Percentiles rank a stretch among this genome's conserved stretches.
Conservation (phyloP, 768 basidiomycete genomes). For the Psilocybe cyanescens region DNA sequence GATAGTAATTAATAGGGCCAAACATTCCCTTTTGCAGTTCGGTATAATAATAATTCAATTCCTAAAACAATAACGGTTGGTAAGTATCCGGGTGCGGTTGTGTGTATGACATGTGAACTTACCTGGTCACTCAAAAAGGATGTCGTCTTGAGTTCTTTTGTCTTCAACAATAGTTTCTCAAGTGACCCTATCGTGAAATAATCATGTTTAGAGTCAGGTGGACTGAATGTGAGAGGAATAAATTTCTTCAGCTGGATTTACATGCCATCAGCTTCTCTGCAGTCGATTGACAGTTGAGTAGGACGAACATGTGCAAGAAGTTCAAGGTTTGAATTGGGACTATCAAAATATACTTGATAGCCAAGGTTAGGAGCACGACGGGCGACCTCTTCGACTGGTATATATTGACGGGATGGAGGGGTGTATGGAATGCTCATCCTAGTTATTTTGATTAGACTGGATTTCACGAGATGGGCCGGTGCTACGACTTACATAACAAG, state of each 20-base stretch:
- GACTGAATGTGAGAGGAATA: conserved; percentile 30
- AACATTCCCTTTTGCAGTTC: conserved; percentile 57
- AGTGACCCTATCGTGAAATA: conserved; percentile 29
- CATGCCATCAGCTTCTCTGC: background rate
- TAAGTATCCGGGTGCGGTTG: conserved; percentile 1
- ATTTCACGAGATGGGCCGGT: background rate
- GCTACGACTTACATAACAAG: conserved; percentile 54
- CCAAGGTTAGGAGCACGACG: conserved; percentile 57
- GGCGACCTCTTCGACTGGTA: conserved; percentile 55
- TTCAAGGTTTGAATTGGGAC: conserved; percentile 50
- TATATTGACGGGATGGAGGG: conserved; percentile 55
- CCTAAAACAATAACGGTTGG: conserved; percentile 38
- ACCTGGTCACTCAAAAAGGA: conserved; percentile 33
- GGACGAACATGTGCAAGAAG: conserved; percentile 57
- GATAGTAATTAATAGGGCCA: conserved; percentile 80
- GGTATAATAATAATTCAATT: conserved; percentile 54
- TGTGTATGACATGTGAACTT: background rate
- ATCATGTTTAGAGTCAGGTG: conserved; percentile 19
- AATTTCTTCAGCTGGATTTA: conserved; percentile 41
- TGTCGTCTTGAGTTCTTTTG: conserved; percentile 13
- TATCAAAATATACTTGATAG: conserved; percentile 73
- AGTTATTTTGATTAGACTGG: conserved; percentile 1
- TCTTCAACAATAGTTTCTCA: conserved; percentile 26
- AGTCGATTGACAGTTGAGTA: background rate
- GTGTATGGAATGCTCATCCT: conserved; percentile 72